These are phyloP conservation scores for Rhodotorula toruloides DNA, from an alignment of 768 basidiomycete species.

Conservation along the genomic window DNA sequence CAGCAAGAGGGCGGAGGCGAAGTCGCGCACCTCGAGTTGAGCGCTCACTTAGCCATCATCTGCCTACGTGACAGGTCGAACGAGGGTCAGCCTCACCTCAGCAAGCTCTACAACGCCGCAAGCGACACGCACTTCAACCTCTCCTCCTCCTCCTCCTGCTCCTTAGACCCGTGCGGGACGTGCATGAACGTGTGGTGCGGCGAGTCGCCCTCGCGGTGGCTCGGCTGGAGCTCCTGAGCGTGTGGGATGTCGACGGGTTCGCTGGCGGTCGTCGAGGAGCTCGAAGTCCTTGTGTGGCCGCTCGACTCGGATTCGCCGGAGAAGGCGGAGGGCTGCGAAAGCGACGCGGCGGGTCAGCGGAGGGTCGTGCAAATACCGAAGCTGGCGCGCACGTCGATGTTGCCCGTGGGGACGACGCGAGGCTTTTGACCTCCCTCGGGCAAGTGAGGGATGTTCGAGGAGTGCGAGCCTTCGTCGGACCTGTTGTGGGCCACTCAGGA, in stretches of 20 bases:
- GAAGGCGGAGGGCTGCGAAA: background rate
- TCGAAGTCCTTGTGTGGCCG: background rate
- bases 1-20: too few relatives aligned
- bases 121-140: conserved; percentile 9
- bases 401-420: background rate
- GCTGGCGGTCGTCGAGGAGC: background rate
- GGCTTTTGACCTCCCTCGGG: background rate
- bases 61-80: too few relatives aligned
- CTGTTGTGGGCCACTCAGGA: background rate
- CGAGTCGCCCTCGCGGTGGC: conserved; percentile 5
- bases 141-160: conserved; percentile 12
- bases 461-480: background rate
- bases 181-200: background rate
- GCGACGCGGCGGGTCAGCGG: background rate
- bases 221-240: background rate
- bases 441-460: background rate
- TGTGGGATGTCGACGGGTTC: background rate
- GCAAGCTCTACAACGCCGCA: background rate
- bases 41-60: too few relatives aligned
- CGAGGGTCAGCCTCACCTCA: too few relatives aligned
- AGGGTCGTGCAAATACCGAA: too few relatives aligned
- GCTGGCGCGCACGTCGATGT: background rate
- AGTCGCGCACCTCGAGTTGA: too few relatives aligned
- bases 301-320: too few relatives aligned
- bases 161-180: conserved; percentile 3